Evolutionary conservation across 495 filamentous ascomycete species (phyloP).

Genomic region (Bacidia gigantensis): DNA sequence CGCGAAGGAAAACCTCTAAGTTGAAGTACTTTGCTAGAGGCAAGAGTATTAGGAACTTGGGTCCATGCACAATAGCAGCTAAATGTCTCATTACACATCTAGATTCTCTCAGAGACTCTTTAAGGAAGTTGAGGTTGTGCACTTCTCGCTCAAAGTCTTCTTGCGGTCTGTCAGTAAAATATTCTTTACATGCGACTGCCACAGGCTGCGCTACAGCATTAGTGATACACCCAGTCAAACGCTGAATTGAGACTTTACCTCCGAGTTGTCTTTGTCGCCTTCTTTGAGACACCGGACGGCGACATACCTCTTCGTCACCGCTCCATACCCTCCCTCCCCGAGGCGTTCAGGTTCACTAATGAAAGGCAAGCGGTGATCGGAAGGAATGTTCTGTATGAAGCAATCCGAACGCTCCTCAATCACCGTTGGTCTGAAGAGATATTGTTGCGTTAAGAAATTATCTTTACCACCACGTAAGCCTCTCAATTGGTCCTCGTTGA

Average conservation of each 20-base stretch:
- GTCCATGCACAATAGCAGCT: conserved; percentile 8
- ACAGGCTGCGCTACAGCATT: neutral
- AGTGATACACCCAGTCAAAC: neutral
- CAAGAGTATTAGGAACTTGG: conserved; percentile 6
- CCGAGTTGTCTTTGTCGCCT: neutral
- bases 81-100: conserved; percentile 4
- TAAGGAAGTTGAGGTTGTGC: neutral
- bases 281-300: conserved; percentile 1
- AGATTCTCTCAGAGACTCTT: neutral
- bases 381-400: conserved; percentile 1
- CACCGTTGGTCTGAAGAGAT: conserved; percentile 3
- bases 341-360: neutral
- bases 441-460: conserved; percentile 1
- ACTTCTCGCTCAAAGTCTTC: neutral
- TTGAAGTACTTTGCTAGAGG: conserved; percentile 4
- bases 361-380: conserved; percentile 7
- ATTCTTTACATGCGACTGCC: conserved; percentile 5
- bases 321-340: conserved; percentile 6
- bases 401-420: neutral
- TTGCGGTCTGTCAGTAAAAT: neutral
- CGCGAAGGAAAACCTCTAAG: conserved; percentile 8
- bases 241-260: neutral
- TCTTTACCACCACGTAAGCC: neutral
- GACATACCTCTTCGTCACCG: neutral
- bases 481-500: neutral